phyloP scores from a whole-genome alignment of 139 green algal species.

The Eudorina sp. region DNA sequence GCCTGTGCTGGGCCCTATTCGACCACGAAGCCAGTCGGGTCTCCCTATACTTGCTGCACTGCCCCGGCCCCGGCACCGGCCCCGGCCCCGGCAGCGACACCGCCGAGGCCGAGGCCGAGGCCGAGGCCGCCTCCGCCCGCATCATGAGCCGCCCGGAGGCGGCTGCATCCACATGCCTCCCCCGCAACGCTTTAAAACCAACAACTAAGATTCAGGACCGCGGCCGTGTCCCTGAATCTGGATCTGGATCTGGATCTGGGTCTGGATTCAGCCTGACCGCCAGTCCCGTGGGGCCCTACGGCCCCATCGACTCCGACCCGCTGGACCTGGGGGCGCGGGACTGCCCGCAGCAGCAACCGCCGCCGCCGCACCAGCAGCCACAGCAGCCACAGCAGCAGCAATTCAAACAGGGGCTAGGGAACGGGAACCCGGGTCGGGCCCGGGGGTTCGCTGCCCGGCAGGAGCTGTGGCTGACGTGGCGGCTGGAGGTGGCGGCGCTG shows the following conservation, averaged over 20 bases:
- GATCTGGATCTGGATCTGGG: too few relatives aligned
- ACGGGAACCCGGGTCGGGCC: neutral
- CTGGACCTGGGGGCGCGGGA: too few relatives aligned
- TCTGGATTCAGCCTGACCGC: too few relatives aligned
- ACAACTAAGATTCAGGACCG: too few relatives aligned
- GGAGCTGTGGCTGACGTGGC: conserved; percentile 43
- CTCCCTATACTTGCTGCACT: conserved; percentile 49
- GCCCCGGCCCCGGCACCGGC: neutral
- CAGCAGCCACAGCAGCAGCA: neutral
- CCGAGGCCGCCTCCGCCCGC: neutral
- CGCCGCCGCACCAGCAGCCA: neutral
- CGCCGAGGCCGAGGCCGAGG: neutral
- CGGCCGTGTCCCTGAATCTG: too few relatives aligned
- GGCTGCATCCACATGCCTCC: too few relatives aligned
- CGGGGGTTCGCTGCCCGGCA: neutral
- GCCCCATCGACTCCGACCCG: too few relatives aligned
- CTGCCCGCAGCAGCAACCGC: too few relatives aligned
- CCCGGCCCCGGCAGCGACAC: neutral
- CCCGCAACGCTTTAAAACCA: too few relatives aligned
- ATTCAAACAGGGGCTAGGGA: neutral
- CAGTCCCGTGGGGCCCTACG: too few relatives aligned
- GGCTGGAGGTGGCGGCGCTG: conserved; percentile 34
- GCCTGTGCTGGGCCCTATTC: conserved; percentile 40
- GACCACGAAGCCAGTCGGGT: conserved; percentile 39
- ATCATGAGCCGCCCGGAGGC: too few relatives aligned